Evolutionary conservation across 208 protist species (phyloP).

Genomic region (Trypanosoma conorhini): DNA sequence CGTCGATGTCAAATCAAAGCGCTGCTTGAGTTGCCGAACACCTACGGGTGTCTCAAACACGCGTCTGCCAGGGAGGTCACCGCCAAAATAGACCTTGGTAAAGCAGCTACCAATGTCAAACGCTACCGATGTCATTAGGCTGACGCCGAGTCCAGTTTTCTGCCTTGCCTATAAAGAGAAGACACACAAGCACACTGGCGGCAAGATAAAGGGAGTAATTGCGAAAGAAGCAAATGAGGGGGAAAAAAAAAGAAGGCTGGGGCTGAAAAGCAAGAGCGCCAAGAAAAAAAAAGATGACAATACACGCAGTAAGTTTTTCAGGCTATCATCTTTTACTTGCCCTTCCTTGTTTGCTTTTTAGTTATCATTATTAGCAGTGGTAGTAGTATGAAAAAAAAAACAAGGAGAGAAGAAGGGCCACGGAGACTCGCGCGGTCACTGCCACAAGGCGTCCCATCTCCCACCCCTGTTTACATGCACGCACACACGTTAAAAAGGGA

Average conservation of each 20-base stretch:
- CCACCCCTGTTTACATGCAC: not conserved
- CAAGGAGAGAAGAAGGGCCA: not conserved
- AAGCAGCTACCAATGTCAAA: conserved; percentile 24
- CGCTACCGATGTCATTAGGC: conserved; percentile 3
- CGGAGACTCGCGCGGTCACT: not conserved
- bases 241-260: not conserved
- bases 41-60: conserved; percentile 19
- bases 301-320: not conserved
- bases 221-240: too few relatives aligned
- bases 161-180: not conserved
- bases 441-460: too few relatives aligned
- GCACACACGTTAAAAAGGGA: not conserved
- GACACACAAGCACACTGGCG: not conserved
- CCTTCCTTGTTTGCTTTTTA: too few relatives aligned
- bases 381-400: not conserved
- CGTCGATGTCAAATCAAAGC: conserved; percentile 8
- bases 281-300: not conserved
- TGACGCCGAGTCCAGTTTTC: not conserved
- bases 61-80: not conserved
- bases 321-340: too few relatives aligned
- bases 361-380: too few relatives aligned
- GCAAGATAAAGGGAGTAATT: not conserved
- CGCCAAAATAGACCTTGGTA: conserved; percentile 23
- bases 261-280: not conserved
- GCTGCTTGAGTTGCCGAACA: conserved; percentile 10